Conservation (phyloP, 345 rosid genomes). For the Salix suchowensis region DNA sequence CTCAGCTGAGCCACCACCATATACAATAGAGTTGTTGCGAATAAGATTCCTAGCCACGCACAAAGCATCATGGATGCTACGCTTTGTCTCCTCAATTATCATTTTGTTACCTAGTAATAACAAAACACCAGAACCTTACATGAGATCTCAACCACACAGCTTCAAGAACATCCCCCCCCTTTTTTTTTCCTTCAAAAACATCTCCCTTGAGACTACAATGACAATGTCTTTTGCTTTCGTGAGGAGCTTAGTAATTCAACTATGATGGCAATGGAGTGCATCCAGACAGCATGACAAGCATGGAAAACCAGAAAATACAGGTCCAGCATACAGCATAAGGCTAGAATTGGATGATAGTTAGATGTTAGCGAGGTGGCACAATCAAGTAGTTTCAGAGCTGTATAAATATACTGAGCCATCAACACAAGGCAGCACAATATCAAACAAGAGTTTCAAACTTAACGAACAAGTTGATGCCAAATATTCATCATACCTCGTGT, state of each 20-base stretch:
- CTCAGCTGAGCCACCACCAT: constrained; percentile 97
- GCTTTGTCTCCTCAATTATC: constrained; percentile 98
- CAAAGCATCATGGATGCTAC: constrained; percentile 89
- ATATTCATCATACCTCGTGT: background rate
- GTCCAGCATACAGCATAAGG: background rate
- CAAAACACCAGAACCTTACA: constrained; percentile 2
- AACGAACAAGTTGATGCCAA: background rate
- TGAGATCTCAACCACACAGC: constrained; percentile 4
- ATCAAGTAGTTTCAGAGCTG: background rate
- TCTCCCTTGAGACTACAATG: background rate
- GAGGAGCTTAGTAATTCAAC: background rate
- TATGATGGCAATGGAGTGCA: background rate
- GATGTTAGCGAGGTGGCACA: background rate
- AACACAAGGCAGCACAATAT: background rate
- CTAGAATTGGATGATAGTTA: background rate
- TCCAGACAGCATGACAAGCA: background rate
- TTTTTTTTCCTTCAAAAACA: background rate
- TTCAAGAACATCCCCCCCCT: background rate
- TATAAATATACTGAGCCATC: background rate
- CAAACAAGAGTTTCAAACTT: background rate
- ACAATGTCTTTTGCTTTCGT: background rate
- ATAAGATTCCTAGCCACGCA: constrained; percentile 96
- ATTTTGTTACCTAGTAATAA: constrained; percentile 77
- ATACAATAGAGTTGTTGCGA: constrained; percentile 84
- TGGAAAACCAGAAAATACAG: background rate